These are phyloP conservation scores for Penicillium sp. DNA, from an alignment of 2,329 filamentous ascomycete genomes.

Conservation along the genomic window DNA sequence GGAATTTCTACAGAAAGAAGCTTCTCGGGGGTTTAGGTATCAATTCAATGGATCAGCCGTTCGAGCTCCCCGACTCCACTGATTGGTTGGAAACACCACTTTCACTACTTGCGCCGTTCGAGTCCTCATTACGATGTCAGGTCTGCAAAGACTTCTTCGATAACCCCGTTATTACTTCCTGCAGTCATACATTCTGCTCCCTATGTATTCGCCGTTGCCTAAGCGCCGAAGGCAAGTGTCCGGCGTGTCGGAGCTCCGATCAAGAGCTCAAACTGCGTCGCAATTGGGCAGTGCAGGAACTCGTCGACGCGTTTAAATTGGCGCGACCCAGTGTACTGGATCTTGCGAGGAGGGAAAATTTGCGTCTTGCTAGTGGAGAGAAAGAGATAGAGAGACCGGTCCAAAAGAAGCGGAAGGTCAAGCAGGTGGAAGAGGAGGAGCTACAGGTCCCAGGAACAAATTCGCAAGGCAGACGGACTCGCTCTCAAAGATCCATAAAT, in stretches of 20 bases:
- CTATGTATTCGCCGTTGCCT: constrained; percentile 88
- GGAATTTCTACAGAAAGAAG: background rate
- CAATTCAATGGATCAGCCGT: constrained; percentile 34
- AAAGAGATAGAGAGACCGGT: constrained; percentile 29
- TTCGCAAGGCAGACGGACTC: constrained; percentile 34
- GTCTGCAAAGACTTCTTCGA: constrained; percentile 97
- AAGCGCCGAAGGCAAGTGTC: constrained; percentile 80
- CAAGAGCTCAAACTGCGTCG: constrained; percentile 81
- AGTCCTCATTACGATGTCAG: constrained; percentile 85
- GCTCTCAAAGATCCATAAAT: constrained; percentile 26
- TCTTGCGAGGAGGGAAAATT: constrained; percentile 57
- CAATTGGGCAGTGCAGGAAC: constrained; percentile 81
- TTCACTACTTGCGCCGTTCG: constrained; percentile 53
- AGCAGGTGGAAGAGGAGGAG: constrained; percentile 37
- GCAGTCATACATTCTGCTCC: constrained; percentile 94
- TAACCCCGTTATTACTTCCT: constrained; percentile 92
- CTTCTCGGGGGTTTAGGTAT: background rate
- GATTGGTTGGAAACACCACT: constrained; percentile 51
- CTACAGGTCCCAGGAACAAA: constrained; percentile 32
- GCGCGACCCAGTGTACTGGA: constrained; percentile 62
- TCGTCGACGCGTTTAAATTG: constrained; percentile 73
- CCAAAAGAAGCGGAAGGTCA: constrained; percentile 38
- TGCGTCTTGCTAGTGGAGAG: constrained; percentile 53
- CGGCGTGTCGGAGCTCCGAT: constrained; percentile 72
- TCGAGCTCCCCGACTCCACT: constrained; percentile 45